These are phyloP conservation scores for Poteriospumella lacustris DNA, from an alignment of 108 stramenopile species.

Conservation along the genomic window DNA sequence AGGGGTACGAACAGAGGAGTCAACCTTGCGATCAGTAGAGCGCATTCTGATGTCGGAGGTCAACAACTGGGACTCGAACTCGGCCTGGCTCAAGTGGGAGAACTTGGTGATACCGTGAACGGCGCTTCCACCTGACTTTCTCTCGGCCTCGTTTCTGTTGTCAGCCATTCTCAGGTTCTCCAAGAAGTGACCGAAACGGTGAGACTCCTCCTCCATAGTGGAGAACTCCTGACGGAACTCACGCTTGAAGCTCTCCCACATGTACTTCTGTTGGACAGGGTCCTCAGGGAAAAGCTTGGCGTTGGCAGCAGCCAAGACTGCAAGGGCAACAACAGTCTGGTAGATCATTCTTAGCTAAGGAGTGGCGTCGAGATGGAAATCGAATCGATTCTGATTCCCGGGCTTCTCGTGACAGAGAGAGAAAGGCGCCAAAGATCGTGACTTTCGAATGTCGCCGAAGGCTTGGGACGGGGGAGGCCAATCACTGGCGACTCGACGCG, in stretches of 20 bases:
- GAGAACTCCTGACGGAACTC: background rate
- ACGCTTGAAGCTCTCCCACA: constrained; percentile 9
- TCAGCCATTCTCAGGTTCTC: background rate
- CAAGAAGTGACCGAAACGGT: background rate
- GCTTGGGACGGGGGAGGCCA: no score
- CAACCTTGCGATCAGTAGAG: background rate
- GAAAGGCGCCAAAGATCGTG: no score
- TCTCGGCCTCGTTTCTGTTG: background rate
- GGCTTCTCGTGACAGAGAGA: no score
- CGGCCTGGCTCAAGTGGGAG: background rate
- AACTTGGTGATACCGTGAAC: constrained; percentile 1
- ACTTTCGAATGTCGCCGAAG: no score
- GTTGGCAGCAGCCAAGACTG: background rate
- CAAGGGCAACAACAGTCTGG: no score
- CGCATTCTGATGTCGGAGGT: background rate
- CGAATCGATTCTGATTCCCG: no score
- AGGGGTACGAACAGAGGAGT: background rate
- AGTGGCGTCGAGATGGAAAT: no score
- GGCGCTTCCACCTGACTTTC: background rate
- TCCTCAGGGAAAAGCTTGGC: background rate
- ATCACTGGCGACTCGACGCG: no score
- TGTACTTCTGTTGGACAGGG: background rate
- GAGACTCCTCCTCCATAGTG: background rate
- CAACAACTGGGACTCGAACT: background rate
- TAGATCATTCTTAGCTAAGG: no score